These are phyloP conservation scores for Aphanomyces stellatus DNA, from an alignment of 352 stramenopile genomes.

Conservation along the genomic window DNA sequence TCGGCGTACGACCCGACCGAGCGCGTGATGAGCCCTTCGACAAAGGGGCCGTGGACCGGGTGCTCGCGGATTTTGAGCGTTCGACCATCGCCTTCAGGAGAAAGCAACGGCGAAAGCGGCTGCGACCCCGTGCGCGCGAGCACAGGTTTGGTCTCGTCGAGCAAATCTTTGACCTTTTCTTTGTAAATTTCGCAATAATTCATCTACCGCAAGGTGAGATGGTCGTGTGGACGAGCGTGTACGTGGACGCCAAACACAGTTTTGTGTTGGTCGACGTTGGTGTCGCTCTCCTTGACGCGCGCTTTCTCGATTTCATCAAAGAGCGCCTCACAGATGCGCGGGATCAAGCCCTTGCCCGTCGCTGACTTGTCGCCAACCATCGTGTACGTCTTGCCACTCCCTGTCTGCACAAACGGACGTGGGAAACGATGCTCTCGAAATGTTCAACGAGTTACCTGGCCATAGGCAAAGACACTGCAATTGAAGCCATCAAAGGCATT, in stretches of 20 bases:
- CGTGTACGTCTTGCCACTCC: conserved; percentile 75
- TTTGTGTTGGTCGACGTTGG: conserved; percentile 22
- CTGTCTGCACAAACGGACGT: conserved; percentile 32
- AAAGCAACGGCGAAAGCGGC: background rate
- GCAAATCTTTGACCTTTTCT: conserved; percentile 78
- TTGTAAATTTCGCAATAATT: conserved; percentile 87
- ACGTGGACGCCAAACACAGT: conserved; percentile 38
- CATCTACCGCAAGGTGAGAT: conserved; percentile 24
- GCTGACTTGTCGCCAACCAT: conserved; percentile 68
- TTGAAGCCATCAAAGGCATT: conserved; percentile 77
- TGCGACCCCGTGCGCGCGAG: conserved; percentile 26
- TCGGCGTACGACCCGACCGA: conserved; percentile 73
- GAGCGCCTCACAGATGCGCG: conserved; percentile 65
- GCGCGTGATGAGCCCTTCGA: conserved; percentile 61
- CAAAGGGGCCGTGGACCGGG: conserved; percentile 72
- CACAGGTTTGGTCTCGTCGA: conserved; percentile 27
- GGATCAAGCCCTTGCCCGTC: conserved; percentile 60
- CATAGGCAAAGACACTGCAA: conserved; percentile 74
- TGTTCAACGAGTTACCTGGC: conserved; percentile 18
- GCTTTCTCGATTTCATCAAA: conserved; percentile 56
- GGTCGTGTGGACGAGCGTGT: background rate
- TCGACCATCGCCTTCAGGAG: conserved; percentile 17
- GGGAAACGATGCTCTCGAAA: background rate
- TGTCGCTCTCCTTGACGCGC: conserved; percentile 17
- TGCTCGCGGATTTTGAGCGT: conserved; percentile 70